phyloP scores from a whole-genome alignment of 371 early-diverging fungal species.

The Lichtheimia ramosa region DNA sequence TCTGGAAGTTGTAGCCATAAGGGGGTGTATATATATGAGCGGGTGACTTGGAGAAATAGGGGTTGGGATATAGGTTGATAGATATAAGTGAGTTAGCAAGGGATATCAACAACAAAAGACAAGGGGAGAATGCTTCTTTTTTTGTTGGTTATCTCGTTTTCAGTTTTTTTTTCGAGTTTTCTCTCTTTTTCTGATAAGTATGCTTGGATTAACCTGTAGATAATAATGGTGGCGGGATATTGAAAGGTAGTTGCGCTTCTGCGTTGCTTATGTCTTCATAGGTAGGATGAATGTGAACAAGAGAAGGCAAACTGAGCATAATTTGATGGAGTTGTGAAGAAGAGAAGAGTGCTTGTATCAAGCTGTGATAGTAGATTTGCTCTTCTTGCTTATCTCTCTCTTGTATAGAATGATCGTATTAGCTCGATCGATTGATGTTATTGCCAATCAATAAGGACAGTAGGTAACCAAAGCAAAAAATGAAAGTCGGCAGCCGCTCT shows the following conservation, averaged over 20 bases:
- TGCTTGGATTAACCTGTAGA: constrained; percentile 4
- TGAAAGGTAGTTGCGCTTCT: constrained; percentile 6
- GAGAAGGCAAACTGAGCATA: constrained; percentile 13
- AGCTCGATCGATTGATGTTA: background rate
- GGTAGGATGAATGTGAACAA: constrained; percentile 6
- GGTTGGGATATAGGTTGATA: background rate
- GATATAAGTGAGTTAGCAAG: background rate
- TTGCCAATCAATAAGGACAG: no score
- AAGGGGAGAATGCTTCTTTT: constrained; percentile 6
- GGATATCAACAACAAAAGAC: constrained; percentile 1
- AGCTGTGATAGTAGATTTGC: background rate
- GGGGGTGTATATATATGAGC: background rate
- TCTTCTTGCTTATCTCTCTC: background rate
- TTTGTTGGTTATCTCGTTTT: constrained; percentile 11
- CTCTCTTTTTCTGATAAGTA: constrained; percentile 6
- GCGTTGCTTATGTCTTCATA: constrained; percentile 12
- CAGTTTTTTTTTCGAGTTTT: constrained; percentile 13
- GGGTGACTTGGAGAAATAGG: background rate
- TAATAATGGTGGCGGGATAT: constrained; percentile 3
- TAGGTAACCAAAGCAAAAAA: background rate
- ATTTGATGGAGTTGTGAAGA: background rate
- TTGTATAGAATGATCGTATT: background rate
- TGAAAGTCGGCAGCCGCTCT: background rate
- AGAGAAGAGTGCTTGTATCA: background rate
- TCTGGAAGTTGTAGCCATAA: constrained; percentile 14